Conservation (phyloP, 192 early-diverging fungal species). For the Entomortierella parvispora region DNA sequence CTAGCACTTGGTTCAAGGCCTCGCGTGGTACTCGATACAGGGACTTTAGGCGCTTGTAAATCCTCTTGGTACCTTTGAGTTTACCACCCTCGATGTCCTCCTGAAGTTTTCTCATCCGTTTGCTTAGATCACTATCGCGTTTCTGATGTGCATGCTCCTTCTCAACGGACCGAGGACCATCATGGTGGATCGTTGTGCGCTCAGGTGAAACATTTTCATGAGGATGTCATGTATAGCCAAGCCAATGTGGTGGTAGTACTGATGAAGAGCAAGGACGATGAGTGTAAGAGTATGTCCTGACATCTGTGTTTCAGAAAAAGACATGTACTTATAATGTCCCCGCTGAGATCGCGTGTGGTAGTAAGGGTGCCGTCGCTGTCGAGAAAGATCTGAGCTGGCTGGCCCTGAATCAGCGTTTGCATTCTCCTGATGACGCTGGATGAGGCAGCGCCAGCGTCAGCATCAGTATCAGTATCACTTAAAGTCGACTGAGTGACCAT, state of each 20-base stretch:
- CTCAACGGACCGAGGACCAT: too few species aligned
- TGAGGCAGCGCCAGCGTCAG: too few species aligned
- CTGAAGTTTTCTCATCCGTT: background rate
- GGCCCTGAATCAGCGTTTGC: background rate
- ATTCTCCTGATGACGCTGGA: background rate
- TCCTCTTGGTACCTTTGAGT: too few species aligned
- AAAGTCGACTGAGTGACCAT: too few species aligned
- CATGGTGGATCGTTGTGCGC: too few species aligned
- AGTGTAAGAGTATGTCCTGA: background rate
- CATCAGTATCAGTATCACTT: too few species aligned
- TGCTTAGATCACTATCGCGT: background rate
- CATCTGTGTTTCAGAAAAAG: background rate
- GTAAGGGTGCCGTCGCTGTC: background rate
- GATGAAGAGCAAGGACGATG: background rate
- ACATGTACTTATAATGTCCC: background rate
- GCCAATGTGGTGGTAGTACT: background rate
- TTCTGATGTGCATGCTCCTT: slow-evolving; percentile 2
- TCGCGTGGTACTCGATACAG: too few species aligned
- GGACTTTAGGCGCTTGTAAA: too few species aligned
- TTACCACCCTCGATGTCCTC: too few species aligned
- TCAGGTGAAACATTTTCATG: background rate
- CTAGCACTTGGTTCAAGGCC: too few species aligned
- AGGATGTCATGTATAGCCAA: background rate
- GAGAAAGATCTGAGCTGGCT: slow-evolving; percentile 1
- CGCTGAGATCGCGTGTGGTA: background rate